Percentiles rank a stretch among this genome's conserved stretches.
Evolutionary conservation across 257 asterid species (phyloP).

Genomic region (Knoxia roxburghii): DNA sequence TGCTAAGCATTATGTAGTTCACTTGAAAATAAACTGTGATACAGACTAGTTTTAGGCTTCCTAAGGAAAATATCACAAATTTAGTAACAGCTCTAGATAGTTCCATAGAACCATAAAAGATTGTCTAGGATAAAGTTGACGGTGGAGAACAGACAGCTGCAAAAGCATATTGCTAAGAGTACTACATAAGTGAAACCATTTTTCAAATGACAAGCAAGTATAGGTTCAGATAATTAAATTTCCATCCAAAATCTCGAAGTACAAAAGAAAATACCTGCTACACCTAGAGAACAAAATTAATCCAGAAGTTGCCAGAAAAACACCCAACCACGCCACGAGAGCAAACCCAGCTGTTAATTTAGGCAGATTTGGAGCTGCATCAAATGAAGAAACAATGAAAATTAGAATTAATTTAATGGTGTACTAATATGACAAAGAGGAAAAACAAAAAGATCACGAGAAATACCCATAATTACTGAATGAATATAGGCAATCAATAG

Average conservation of each 20-base stretch:
- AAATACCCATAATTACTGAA: conserved; percentile 72
- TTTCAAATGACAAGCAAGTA: not conserved
- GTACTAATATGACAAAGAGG: not conserved
- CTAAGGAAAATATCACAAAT: not conserved
- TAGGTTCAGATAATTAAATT: not conserved
- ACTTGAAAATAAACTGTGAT: not conserved
- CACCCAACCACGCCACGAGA: conserved; percentile 93
- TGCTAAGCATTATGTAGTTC: not conserved
- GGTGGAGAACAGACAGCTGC: not conserved
- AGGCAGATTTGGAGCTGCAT: conserved; percentile 81
- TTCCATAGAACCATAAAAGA: not conserved
- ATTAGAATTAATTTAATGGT: conserved; percentile 1
- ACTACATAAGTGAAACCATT: not conserved
- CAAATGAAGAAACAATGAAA: conserved; percentile 13
- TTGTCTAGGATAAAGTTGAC: not conserved
- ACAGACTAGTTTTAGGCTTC: not conserved
- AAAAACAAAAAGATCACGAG: conserved; percentile 16
- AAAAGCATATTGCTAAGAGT: not conserved
- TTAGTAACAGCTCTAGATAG: not conserved
- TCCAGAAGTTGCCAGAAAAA: conserved; percentile 67
- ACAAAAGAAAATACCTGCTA: conserved; percentile 59
- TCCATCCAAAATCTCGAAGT: not conserved
- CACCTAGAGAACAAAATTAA: conserved; percentile 74
- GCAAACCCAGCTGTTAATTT: conserved; percentile 79
- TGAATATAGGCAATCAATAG: conserved; percentile 59